Evolutionary conservation across 2,329 filamentous ascomycete genomes (phyloP), one percentile per base, ranked within the genome.

Genomic region (Purpureocillium lavendulum): DNA sequence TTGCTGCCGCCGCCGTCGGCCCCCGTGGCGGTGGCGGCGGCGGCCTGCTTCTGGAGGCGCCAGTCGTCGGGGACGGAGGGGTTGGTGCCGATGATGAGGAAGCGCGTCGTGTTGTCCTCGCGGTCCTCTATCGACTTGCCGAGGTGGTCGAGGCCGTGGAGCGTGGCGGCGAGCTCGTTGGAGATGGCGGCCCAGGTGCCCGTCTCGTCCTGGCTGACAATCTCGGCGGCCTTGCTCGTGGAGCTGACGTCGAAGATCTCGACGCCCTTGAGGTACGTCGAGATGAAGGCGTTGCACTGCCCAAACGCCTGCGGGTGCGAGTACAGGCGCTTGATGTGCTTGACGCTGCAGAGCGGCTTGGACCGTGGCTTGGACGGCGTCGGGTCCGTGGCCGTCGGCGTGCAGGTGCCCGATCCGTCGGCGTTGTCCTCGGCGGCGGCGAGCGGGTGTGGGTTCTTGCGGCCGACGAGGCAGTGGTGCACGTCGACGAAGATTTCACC

Each of bases 271-370:
- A 95, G 75, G 51, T 85, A 69, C 21, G 70, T 67, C 8, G 72
- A 69, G 18, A 96, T 73, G 61, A 95, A 95, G 8, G 57, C 61
- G 33, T 80, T 80, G 62, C 89, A 96, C 65, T 98, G 92, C 18
- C 88, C 88, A 70, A 92, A 95, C 21, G 88, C 92, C 63, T 98
- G 92, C 9, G 90, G 89, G 62, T 98, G 92, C 17, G 87, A 92
- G 66, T 95, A 94, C 31, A 98, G 63, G 53, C 82, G 82, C 50
- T 72, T 75, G 53, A 97, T 73, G 50, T 82, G 71, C 40, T 65
- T 61, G 45, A 89, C 61, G 46, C 66, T 64, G 38, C 57, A 52
- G 30, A 73, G 51, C 3, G 80, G 77, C 46, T 62, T 62, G 30
- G 66, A 59, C 45, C 61, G 61, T 18, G 70, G 69, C 49, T 62